These are phyloP conservation scores for Pezicula carpinea DNA, from an alignment of 2,329 filamentous ascomycete species.

Conservation along the genomic window DNA sequence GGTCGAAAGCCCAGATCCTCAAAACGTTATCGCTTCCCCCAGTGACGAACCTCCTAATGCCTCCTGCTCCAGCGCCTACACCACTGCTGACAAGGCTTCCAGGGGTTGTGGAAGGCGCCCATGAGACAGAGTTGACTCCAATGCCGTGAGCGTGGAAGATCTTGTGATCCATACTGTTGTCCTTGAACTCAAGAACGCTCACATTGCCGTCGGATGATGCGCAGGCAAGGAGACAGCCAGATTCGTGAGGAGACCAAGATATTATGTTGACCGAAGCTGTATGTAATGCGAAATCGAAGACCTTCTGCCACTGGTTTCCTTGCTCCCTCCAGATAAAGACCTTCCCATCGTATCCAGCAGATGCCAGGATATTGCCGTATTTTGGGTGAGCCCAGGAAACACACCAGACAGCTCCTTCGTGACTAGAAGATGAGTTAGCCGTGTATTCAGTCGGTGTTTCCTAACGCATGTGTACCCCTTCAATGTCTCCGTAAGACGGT, in stretches of 20 bases:
- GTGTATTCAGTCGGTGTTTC: constrained; percentile 1
- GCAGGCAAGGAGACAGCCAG: constrained; percentile 89
- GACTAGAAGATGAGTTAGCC: constrained; percentile 46
- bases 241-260: constrained; percentile 95
- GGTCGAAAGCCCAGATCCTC: constrained; percentile 86
- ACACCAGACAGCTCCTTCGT: constrained; percentile 97
- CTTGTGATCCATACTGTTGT: constrained; percentile 86
- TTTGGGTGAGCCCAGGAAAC: constrained; percentile 98
- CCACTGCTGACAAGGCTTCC: constrained; percentile 78
- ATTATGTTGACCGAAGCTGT: constrained; percentile 96
- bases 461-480: constrained; percentile 64
- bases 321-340: constrained; percentile 98
- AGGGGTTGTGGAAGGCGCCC: constrained; percentile 82
- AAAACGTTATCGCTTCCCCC: constrained; percentile 91
- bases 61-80: constrained; percentile 49
- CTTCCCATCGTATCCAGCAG: constrained; percentile 93
- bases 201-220: constrained; percentile 93
- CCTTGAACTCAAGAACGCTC: constrained; percentile 92
- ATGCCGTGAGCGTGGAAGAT: constrained; percentile 90
- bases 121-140: constrained; percentile 92
- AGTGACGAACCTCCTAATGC: constrained; percentile 82
- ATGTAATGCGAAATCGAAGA: constrained; percentile 91
- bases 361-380: constrained; percentile 96
- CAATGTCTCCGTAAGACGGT: constrained; percentile 85
- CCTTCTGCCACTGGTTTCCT: constrained; percentile 67